Conservation (phyloP, 371 early-diverging fungal genomes). For the Lichtheimia corymbifera region DNA sequence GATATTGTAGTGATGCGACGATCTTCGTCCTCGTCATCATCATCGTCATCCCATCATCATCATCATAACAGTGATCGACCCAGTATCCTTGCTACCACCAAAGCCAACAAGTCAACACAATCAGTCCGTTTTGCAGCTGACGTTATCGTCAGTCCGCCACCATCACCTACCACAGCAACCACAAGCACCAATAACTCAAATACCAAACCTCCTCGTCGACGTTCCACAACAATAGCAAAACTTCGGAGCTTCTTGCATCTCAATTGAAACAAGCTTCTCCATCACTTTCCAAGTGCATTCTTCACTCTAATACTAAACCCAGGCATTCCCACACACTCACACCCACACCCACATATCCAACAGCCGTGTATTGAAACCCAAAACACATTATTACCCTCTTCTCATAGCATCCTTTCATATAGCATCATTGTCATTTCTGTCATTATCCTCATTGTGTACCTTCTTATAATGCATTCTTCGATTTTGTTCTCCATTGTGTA, state of each 20-base stretch:
- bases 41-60: slow-evolving; percentile 14
- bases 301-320: no score
- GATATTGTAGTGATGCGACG: slow-evolving; percentile 12
- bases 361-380: no score
- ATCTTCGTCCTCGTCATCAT: not conserved
- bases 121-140: not conserved
- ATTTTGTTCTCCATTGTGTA: not conserved
- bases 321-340: no score
- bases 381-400: no score
- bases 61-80: slow-evolving; percentile 7
- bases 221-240: slow-evolving; percentile 3
- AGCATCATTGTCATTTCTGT: not conserved
- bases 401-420: not conserved
- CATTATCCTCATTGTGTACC: not conserved
- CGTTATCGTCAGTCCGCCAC: not conserved
- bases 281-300: no score
- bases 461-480: not conserved
- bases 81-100: not conserved
- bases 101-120: slow-evolving; percentile 1
- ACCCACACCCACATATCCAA: no score
- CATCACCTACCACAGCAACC: slow-evolving; percentile 2
- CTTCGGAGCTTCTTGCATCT: slow-evolving; percentile 5
- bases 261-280: not conserved
- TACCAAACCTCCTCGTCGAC: slow-evolving; percentile 5
- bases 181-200: slow-evolving; percentile 2